Conservation (phyloP, 2,329 filamentous ascomycete species). For the Tolypocladium pustulatum region DNA sequence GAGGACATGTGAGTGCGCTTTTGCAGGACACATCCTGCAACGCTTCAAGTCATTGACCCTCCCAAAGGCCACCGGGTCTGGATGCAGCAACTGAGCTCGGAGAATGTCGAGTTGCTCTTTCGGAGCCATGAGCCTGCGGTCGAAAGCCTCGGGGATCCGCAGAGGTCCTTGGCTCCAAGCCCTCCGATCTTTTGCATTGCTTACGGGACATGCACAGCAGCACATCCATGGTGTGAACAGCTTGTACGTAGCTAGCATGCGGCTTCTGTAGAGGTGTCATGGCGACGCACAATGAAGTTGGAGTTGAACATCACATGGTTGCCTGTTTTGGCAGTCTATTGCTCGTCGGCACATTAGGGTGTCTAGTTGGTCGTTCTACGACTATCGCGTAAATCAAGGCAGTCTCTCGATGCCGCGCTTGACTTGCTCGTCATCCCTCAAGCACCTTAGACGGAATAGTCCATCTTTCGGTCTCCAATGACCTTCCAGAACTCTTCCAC, state of each 20-base stretch:
- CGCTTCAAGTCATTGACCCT: not conserved
- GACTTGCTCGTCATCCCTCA: not conserved
- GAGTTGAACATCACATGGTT: too few relatives aligned
- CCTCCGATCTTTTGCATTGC: too few relatives aligned
- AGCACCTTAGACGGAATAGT: slow-evolving; percentile 24
- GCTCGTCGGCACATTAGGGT: not conserved
- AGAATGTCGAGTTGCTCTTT: too few relatives aligned
- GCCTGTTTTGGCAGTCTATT: not conserved
- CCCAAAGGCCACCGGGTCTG: too few relatives aligned
- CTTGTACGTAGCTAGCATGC: too few relatives aligned
- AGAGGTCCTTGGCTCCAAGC: too few relatives aligned
- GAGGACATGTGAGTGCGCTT: not conserved
- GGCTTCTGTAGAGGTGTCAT: too few relatives aligned
- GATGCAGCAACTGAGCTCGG: not conserved
- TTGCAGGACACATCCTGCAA: not conserved
- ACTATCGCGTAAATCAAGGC: not conserved
- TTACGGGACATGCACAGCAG: too few relatives aligned
- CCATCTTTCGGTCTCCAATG: slow-evolving; percentile 43
- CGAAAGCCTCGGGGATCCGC: not conserved
- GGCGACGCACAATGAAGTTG: too few relatives aligned
- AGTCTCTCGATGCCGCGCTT: not conserved
- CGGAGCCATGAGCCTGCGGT: not conserved
- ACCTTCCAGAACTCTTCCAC: slow-evolving; percentile 55
- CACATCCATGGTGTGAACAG: too few relatives aligned
- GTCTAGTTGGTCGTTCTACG: not conserved